Percentiles rank a stretch among this genome's conserved stretches.
These are phyloP conservation scores for Niebla homalea DNA, from an alignment of 495 filamentous ascomycete genomes.

Conservation along the genomic window DNA sequence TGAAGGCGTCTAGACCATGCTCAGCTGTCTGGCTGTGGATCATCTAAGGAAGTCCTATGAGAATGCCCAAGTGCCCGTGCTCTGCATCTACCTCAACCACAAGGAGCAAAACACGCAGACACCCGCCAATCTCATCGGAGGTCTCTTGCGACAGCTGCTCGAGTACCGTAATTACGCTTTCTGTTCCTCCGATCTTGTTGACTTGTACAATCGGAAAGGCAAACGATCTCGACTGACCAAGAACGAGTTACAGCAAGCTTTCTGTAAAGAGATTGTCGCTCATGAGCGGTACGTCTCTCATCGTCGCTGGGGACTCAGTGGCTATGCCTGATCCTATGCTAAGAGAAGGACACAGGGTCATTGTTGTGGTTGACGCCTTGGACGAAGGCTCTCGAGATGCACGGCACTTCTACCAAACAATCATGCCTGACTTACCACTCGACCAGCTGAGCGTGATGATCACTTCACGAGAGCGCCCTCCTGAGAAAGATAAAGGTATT, in stretches of 20 bases:
- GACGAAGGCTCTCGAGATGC: conserved; percentile 5
- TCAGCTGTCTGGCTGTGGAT: conserved; percentile 12
- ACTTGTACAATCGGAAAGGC: conserved; percentile 9
- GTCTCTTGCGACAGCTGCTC: conserved; percentile 20
- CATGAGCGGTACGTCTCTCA: conserved; percentile 5
- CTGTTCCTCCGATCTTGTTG: conserved; percentile 1
- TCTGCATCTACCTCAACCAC: conserved; percentile 20
- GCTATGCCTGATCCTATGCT: not conserved
- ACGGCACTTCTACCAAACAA: not conserved
- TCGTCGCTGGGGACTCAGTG: not conserved
- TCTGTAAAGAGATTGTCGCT: conserved; percentile 1
- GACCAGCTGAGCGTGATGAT: conserved; percentile 7
- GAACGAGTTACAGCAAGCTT: conserved; percentile 4
- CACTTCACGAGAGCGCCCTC: conserved; percentile 2
- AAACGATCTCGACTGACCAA: conserved; percentile 5
- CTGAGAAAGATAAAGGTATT: not conserved
- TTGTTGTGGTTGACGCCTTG: conserved; percentile 9
- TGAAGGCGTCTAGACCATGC: conserved; percentile 8
- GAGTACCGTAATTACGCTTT: conserved; percentile 8
- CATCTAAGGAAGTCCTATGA: conserved; percentile 4
- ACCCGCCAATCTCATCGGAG: conserved; percentile 13
- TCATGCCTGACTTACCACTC: not conserved
- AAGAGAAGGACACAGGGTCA: conserved; percentile 1
- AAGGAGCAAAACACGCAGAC: conserved; percentile 13
- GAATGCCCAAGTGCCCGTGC: conserved; percentile 8